These are phyloP conservation scores for Euryodendron excelsum DNA, from an alignment of 148 eudicot species.

Conservation along the genomic window DNA sequence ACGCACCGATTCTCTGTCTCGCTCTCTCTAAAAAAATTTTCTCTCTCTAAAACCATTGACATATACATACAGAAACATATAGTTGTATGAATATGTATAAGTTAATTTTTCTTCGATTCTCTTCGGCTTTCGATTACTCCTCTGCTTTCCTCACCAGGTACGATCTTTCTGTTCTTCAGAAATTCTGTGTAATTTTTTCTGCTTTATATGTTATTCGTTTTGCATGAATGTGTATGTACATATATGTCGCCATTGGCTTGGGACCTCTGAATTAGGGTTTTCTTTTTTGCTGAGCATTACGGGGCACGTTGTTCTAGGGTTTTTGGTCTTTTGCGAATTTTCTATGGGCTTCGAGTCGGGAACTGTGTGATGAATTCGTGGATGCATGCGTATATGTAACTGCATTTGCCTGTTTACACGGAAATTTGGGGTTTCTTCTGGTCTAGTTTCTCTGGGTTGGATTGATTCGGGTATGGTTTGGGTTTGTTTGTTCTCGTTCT, in stretches of 20 bases:
- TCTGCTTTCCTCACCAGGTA: background rate
- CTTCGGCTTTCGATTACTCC: background rate
- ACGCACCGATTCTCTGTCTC: background rate
- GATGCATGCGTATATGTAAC: no score
- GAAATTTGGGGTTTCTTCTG: no score
- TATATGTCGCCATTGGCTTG: conserved; percentile 1
- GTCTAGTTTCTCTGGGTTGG: no score
- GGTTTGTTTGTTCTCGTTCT: no score
- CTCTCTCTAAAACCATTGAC: background rate
- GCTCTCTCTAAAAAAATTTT: background rate
- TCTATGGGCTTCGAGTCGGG: no score
- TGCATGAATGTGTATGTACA: background rate
- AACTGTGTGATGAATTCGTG: no score
- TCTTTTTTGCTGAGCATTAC: background rate
- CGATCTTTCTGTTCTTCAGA: background rate
- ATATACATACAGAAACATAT: background rate
- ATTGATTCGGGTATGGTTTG: no score
- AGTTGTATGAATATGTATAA: background rate
- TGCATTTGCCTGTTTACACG: no score
- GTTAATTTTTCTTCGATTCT: background rate
- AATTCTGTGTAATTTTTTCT: background rate
- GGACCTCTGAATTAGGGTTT: background rate
- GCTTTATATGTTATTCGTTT: background rate
- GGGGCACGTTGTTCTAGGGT: background rate
- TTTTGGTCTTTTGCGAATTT: background rate